Conservation (phyloP, 257 asterid species). For the Phtheirospermum japonicum region DNA sequence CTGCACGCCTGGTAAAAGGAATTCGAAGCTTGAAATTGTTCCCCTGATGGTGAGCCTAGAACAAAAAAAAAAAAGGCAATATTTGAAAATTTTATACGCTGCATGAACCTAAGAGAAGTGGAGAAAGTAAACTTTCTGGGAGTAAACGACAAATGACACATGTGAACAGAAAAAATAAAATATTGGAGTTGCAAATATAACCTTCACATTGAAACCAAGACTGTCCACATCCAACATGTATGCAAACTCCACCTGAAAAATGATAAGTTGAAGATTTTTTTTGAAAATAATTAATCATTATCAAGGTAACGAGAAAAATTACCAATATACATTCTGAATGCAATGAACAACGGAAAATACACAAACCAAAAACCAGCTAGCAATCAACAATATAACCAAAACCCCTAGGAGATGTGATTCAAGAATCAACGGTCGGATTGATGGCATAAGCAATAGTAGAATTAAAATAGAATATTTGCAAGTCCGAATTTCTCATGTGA, state of each 20-base stretch:
- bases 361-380: too few relatives aligned
- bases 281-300: neutral
- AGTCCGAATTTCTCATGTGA: neutral
- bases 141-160: too few relatives aligned
- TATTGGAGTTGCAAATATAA: too few relatives aligned
- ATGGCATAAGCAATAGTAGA: neutral
- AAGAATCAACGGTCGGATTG: neutral
- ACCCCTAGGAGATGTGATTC: neutral
- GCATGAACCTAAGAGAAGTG: neutral
- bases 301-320: neutral
- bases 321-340: neutral
- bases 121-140: neutral
- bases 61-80: neutral
- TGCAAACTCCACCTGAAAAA: conserved; percentile 67
- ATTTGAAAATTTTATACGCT: neutral
- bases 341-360: too few relatives aligned
- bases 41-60: conserved; percentile 64
- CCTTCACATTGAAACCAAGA: conserved; percentile 83
- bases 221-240: conserved; percentile 76
- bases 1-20: conserved; percentile 75
- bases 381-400: neutral
- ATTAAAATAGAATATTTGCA: neutral
- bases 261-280: neutral
- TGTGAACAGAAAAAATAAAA: too few relatives aligned
- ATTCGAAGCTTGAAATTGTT: conserved; percentile 69